phyloP scores from a whole-genome alignment of 768 basidiomycete species.

The Auricularia sp. region DNA sequence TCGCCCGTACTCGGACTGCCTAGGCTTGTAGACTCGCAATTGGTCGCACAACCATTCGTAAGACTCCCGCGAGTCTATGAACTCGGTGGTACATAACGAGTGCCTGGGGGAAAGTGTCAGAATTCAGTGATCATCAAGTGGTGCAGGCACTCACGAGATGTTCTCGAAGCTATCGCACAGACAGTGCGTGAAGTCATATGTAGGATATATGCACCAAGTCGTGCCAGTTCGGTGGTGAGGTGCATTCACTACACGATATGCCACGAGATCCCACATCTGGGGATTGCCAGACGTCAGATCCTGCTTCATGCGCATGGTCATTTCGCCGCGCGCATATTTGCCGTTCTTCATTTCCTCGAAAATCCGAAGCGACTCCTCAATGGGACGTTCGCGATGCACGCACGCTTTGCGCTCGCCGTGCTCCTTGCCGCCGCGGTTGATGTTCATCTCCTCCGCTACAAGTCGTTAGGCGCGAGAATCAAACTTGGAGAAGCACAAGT shows the following conservation, averaged over 20 bases:
- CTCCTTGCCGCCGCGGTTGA: slow-evolving; percentile 75
- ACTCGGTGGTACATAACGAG: slow-evolving; percentile 93
- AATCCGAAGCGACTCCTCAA: slow-evolving; percentile 78
- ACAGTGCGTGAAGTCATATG: slow-evolving; percentile 98
- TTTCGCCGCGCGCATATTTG: slow-evolving; percentile 83
- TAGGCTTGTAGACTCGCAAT: slow-evolving; percentile 93
- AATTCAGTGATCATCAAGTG: background rate
- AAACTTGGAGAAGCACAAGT: background rate
- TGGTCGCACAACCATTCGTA: slow-evolving; percentile 99
- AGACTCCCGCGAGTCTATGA: slow-evolving; percentile 89
- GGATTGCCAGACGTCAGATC: slow-evolving; percentile 88
- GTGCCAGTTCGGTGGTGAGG: slow-evolving; percentile 88
- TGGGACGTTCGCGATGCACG: slow-evolving; percentile 72
- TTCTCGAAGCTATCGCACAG: slow-evolving; percentile 97
- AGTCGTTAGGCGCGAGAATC: background rate
- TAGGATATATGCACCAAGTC: slow-evolving; percentile 96
- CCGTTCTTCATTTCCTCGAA: slow-evolving; percentile 92
- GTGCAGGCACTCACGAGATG: slow-evolving; percentile 67
- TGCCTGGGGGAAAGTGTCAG: slow-evolving; percentile 46
- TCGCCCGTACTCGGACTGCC: slow-evolving; percentile 93
- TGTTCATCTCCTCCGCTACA: slow-evolving; percentile 85
- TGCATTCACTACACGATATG: slow-evolving; percentile 84
- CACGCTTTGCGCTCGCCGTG: slow-evolving; percentile 75
- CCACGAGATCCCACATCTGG: slow-evolving; percentile 99
- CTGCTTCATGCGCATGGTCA: slow-evolving; percentile 94